These are phyloP conservation scores for Forsythia suspensa DNA, from an alignment of 257 asterid species.

Conservation along the genomic window DNA sequence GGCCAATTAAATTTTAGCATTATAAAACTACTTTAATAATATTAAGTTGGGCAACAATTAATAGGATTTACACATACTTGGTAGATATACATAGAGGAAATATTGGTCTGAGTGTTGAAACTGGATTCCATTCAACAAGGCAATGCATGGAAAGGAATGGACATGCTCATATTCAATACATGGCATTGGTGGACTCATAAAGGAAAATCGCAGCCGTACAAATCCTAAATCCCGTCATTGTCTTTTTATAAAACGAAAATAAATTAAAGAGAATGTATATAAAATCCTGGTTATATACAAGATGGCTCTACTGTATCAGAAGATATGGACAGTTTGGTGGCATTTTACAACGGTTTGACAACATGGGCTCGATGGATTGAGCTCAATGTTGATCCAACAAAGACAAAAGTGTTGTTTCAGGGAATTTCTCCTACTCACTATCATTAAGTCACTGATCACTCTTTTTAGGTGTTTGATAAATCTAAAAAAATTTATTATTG, in stretches of 20 bases:
- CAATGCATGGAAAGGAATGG: constrained; percentile 75
- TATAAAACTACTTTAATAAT: no score
- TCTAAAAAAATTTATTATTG: no score
- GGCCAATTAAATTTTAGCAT: no score
- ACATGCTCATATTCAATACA: constrained; percentile 67
- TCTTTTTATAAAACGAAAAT: no score
- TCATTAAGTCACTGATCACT: constrained; percentile 35
- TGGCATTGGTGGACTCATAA: constrained; percentile 96
- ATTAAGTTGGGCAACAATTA: no score
- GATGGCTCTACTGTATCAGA: constrained; percentile 45
- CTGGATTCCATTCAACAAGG: constrained; percentile 62
- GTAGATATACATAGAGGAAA: constrained; percentile 58
- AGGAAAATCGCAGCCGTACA: constrained; percentile 58
- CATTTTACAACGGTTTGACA: constrained; percentile 58
- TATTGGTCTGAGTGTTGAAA: constrained; percentile 56
- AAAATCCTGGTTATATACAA: constrained; percentile 31
- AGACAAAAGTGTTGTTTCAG: constrained; percentile 64
- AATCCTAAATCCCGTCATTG: neutral
- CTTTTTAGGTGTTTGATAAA: no score
- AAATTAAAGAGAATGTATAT: no score
- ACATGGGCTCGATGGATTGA: constrained; percentile 73
- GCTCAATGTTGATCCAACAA: constrained; percentile 48
- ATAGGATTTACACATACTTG: constrained; percentile 31
- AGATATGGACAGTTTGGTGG: constrained; percentile 66
- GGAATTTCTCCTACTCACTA: constrained; percentile 72